A percentile compares a stretch with the other conserved stretches of the same genome.
Conservation (phyloP, 371 early-diverging fungal genomes). For the Funneliformis caledonium region DNA sequence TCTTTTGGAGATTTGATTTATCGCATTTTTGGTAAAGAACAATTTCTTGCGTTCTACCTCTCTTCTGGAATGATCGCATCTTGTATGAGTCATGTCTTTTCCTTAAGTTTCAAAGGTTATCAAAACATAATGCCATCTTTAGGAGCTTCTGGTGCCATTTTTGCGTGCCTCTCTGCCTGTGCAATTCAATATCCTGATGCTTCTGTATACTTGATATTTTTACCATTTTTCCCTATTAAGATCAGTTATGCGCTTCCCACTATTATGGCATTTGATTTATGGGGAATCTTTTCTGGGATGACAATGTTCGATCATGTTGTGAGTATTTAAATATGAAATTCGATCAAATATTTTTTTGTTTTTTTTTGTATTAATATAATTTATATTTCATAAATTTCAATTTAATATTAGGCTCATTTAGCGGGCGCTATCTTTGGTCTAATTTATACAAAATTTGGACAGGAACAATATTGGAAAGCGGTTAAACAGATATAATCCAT, state of each 20-base stretch:
- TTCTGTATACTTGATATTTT: conserved; percentile 67
- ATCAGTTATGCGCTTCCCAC: conserved; percentile 62
- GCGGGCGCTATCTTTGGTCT: conserved; percentile 65
- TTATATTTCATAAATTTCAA: not conserved
- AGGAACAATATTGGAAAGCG: conserved; percentile 31
- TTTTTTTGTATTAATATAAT: not conserved
- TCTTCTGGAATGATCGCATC: conserved; percentile 67
- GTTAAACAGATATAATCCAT: not conserved
- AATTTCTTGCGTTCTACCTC: conserved; percentile 80
- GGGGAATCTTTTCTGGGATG: conserved; percentile 65
- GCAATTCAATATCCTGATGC: conserved; percentile 66
- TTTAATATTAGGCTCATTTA: conserved; percentile 60
- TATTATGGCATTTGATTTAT: conserved; percentile 65
- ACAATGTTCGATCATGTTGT: conserved; percentile 71
- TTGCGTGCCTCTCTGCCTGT: conserved; percentile 63
- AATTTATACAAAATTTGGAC: conserved; percentile 57
- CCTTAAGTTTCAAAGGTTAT: conserved; percentile 53
- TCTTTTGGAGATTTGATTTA: conserved; percentile 62
- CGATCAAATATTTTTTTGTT: conserved; percentile 7
- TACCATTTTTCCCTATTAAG: conserved; percentile 74
- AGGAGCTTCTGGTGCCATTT: conserved; percentile 84
- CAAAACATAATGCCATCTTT: conserved; percentile 64
- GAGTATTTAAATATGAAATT: conserved; percentile 43
- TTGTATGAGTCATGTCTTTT: conserved; percentile 64
- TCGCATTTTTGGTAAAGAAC: conserved; percentile 59